Evolutionary conservation across 2,329 filamentous ascomycete genomes (phyloP), one percentile per base, ranked within the genome.

Genomic region (Microascus cirrosus): DNA sequence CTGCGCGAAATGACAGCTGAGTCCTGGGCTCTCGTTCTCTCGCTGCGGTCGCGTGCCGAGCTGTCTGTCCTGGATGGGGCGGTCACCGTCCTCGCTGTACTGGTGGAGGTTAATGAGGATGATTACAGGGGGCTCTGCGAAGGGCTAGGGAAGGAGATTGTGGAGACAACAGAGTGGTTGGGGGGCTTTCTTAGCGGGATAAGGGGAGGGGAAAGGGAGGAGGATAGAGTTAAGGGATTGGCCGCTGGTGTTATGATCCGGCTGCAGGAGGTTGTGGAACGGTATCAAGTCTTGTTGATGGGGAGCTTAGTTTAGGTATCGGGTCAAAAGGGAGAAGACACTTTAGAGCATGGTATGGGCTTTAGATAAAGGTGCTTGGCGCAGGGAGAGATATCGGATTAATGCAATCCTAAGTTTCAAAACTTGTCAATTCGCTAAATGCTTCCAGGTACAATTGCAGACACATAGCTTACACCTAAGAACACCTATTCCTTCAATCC

Each of bases 121-220:
- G 83, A 90, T 60, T 82, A 87, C 73, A 76, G 84, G 63, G 77
- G 83, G 1, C 70, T 99, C 2, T 93, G 90, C 54, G 83, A 85
- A 60, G 82, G 86, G 59, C 83, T 90, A 64, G 85, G 88, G 0
- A 82, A 84, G 58, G 85, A 93, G 69, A 74, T 97, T 24, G 78
- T 95, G 56, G 93, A 97, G 77, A 88, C 90, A 60, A 83, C 89
- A 65, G 88, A 90, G 66, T 99, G 94, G 94, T 87, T 89, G 1
- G 80, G 84, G 51, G 77, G 77, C 58, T 80, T 96, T 1, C 95
- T 96, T 70, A 82, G 87, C 60, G 75, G 75, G 36, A 75, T 73
- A 8, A 72, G 75, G 34, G 79, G 79, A 0, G 60, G 59, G 7
- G 74, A 74, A 0, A 77, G 76, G 42, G 87, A 96, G 67, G 90